A percentile compares a stretch with the other conserved stretches of the same genome.
Conservation (phyloP, 345 rosid genomes). For the Citrus glauca region DNA sequence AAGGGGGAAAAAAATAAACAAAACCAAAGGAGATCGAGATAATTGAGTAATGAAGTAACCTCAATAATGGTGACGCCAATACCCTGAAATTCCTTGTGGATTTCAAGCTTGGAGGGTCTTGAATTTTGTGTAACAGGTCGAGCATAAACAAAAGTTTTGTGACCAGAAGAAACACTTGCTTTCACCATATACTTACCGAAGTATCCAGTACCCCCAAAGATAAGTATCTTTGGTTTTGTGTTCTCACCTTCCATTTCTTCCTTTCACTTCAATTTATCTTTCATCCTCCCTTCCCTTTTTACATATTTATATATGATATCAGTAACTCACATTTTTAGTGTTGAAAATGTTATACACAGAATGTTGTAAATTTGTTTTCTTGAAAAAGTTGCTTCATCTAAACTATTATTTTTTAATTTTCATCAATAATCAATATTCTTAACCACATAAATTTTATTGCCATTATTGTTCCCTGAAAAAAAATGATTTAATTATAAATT, state of each 20-base stretch:
- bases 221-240: slow-evolving; percentile 18
- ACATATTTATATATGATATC: no score
- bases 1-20: no score
- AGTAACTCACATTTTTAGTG: no score
- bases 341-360: no score
- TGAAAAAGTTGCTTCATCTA: no score
- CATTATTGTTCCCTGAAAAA: no score
- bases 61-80: slow-evolving; percentile 9
- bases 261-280: background rate
- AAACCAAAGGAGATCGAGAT: background rate
- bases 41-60: background rate
- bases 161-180: slow-evolving; percentile 29
- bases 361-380: no score
- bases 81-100: slow-evolving; percentile 23
- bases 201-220: slow-evolving; percentile 41
- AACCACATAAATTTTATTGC: no score
- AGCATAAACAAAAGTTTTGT: slow-evolving; percentile 27
- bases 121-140: slow-evolving; percentile 22
- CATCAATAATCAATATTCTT: no score
- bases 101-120: slow-evolving; percentile 1
- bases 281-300: background rate
- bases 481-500: no score
- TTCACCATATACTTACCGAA: slow-evolving; percentile 32
- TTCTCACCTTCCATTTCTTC: slow-evolving; percentile 1
- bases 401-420: no score